A percentile compares a stretch with the other conserved stretches of the same genome.
Conservation (phyloP, 1,284 basidiomycete species). For the Leccinum pseudoinsigne region DNA sequence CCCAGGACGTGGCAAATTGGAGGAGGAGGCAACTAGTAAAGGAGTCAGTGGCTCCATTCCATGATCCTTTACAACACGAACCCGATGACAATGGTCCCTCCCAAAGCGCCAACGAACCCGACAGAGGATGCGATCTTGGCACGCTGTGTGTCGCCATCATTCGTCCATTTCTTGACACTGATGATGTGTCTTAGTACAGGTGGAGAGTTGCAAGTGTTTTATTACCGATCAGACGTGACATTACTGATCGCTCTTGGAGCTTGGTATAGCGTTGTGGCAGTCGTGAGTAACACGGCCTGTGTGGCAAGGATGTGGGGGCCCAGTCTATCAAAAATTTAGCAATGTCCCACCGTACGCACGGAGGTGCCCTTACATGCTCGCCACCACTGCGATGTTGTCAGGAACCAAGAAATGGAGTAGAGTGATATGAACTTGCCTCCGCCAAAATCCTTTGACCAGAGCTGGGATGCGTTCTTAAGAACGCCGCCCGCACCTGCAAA, state of each 20-base stretch:
- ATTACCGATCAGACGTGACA: constrained; percentile 29
- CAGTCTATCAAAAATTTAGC: constrained; percentile 17
- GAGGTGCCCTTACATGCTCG: constrained; percentile 23
- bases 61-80: constrained; percentile 4
- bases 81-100: constrained; percentile 19
- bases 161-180: constrained; percentile 26
- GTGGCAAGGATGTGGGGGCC: constrained; percentile 31
- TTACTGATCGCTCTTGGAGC: constrained; percentile 21
- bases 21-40: constrained; percentile 21
- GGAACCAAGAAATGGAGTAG: not conserved
- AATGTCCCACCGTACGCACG: not conserved
- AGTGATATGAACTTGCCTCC: constrained; percentile 19
- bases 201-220: not conserved
- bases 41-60: not conserved
- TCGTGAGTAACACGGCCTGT: constrained; percentile 28
- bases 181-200: not conserved
- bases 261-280: constrained; percentile 27
- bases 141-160: constrained; percentile 21
- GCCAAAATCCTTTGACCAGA: constrained; percentile 34
- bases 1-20: constrained; percentile 23
- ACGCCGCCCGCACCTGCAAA: constrained; percentile 22
- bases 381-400: constrained; percentile 23
- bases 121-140: constrained; percentile 26
- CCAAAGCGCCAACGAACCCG: constrained; percentile 21
- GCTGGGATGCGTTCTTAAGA: constrained; percentile 26